A percentile compares a stretch with the other conserved stretches of the same genome.
These are phyloP conservation scores for Tulasnella sp. DNA, from an alignment of 768 basidiomycete genomes.

Conservation along the genomic window DNA sequence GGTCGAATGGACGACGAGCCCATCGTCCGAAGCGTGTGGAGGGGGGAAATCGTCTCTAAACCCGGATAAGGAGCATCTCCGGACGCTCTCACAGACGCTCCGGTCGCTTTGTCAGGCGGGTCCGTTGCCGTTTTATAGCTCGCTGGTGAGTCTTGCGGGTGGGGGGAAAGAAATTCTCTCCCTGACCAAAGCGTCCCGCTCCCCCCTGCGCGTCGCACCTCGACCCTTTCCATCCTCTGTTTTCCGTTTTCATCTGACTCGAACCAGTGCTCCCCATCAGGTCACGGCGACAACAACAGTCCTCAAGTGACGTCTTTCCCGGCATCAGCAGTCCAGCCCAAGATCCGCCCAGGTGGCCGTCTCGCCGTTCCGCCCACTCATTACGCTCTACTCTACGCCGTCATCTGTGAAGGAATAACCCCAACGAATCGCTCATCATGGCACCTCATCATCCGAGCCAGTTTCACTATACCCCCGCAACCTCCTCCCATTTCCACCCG, in stretches of 20 bases:
- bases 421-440: background rate
- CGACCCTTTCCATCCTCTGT: background rate
- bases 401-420: background rate
- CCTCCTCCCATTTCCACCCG: background rate
- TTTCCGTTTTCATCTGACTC: constrained; percentile 10
- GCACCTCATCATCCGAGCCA: constrained; percentile 11
- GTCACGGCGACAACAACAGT: background rate
- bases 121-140: constrained; percentile 1
- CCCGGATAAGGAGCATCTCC: constrained; percentile 12
- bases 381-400: background rate
- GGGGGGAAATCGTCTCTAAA: background rate
- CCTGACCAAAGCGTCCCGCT: background rate
- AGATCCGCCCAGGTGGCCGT: constrained; percentile 17
- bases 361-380: background rate
- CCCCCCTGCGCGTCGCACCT: constrained; percentile 1
- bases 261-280: background rate
- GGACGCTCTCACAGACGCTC: background rate
- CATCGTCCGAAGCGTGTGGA: background rate
- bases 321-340: background rate
- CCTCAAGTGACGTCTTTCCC: background rate
- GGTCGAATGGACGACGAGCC: background rate
- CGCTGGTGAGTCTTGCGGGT: background rate
- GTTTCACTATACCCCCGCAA: constrained; percentile 7
- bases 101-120: constrained; percentile 12
- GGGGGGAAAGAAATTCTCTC: constrained; percentile 11